Conservation (phyloP, 2,329 filamentous ascomycete species). For the Colletotrichum godetiae region DNA sequence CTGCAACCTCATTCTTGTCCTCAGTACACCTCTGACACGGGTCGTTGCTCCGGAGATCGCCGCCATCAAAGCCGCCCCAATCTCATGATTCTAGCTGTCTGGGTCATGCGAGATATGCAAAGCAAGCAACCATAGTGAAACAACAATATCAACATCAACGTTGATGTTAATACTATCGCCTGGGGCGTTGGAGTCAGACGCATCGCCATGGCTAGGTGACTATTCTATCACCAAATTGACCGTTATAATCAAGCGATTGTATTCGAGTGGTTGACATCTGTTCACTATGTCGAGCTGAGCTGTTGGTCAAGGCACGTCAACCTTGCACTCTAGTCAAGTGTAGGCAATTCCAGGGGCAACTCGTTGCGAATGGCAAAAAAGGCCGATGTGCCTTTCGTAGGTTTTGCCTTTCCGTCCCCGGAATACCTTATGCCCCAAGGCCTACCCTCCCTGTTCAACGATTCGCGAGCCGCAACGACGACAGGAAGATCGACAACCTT, state of each 20-base stretch:
- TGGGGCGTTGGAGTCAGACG: not conserved
- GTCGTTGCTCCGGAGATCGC: not conserved
- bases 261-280: not conserved
- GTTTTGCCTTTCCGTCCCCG: slow-evolving; percentile 9
- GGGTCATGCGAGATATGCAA: not conserved
- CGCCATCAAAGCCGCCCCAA: not conserved
- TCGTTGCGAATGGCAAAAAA: slow-evolving; percentile 1
- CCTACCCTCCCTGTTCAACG: slow-evolving; percentile 5
- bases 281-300: not conserved
- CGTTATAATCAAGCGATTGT: not conserved
- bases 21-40: not conserved
- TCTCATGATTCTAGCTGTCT: not conserved
- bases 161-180: not conserved
- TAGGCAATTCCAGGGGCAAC: not conserved
- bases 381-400: not conserved
- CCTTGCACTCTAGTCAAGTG: not conserved
- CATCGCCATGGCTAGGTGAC: not conserved
- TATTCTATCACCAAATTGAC: not conserved
- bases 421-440: slow-evolving; percentile 7
- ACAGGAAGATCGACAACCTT: slow-evolving; percentile 23
- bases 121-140: not conserved
- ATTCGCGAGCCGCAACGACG: slow-evolving; percentile 19
- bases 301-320: not conserved
- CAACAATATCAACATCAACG: not conserved
- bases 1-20: not conserved